Percentiles rank a stretch among this genome's conserved stretches.
phyloP scores from a whole-genome alignment of 208 protist species.

The Wallacemonas sp. region DNA sequence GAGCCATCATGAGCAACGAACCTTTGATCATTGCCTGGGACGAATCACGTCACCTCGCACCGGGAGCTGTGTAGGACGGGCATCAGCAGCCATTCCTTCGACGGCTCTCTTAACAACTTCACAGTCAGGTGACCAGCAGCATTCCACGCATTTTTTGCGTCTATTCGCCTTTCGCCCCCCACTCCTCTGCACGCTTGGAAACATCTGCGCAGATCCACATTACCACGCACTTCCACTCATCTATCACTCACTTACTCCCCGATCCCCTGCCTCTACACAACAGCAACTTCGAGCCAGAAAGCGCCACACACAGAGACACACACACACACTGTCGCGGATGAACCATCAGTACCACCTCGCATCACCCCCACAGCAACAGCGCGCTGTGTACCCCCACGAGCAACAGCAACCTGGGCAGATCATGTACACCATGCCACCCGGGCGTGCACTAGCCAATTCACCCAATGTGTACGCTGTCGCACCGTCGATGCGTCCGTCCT shows the following conservation, averaged over 20 bases:
- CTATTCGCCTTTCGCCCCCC: no score
- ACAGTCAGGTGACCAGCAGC: no score
- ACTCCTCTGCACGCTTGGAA: no score
- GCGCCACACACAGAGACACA: neutral
- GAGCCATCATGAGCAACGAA: no score
- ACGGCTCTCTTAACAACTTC: no score
- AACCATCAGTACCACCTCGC: neutral
- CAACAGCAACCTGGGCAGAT: conserved; percentile 11
- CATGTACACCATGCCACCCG: conserved; percentile 1
- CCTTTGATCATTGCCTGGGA: no score
- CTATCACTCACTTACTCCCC: no score
- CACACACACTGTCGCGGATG: neutral
- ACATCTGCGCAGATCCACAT: neutral
- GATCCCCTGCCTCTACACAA: neutral
- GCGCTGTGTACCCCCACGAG: neutral
- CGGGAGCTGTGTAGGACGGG: no score
- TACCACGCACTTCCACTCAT: no score
- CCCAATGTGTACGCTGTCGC: neutral
- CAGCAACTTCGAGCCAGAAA: neutral
- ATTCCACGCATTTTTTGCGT: no score
- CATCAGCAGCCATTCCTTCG: no score
- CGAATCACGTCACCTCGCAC: no score
- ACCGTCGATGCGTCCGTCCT: conserved; percentile 6
- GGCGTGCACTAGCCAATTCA: neutral
- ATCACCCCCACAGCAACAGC: neutral